Evolutionary conservation across 139 green algal species (phyloP), one percentile per base, ranked within the genome.

Genomic region (Picochlorum sp.): DNA sequence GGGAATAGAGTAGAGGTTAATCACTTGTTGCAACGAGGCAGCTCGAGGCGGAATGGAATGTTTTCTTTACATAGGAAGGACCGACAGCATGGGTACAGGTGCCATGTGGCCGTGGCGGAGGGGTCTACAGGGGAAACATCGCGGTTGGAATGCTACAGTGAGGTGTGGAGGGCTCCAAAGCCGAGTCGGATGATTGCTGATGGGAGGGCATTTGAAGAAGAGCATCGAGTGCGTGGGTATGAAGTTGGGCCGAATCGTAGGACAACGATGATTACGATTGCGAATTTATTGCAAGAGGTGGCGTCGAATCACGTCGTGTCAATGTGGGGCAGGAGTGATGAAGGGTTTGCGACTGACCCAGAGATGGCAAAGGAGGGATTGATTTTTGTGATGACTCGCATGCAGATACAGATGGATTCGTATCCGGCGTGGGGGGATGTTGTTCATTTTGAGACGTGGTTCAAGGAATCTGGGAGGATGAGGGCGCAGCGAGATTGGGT

Each of bases 351-450:
- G 5, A 80, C 72, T 26, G 72, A 91, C 60, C 87, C 89, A 2
- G 65, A 71, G 23, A 84, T 92, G 77, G 77, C 72, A 31, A 72
- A 76, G 26, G 68, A 77, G 20, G 73, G 88, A 57, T 74, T 94
- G 21, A 86, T 95, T 49, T 95, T 95, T 62, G 91, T 94, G 4
- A 89, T 90, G 68, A 93, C 88, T 0, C 69, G 90, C 13, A 83
- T 97, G 51, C 88, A 97, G 60, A 85, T 97, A 14, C 73, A 89
- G 52, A 93, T 97, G 80, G 62, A 87, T 56, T 28, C 77, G 15
- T 97, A 97, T 64, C 91, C 91, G 3, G 80, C 76, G n/a, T 97
- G 91, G 91, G 83, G 85, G 6, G 87, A 94, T 47, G 13, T 82
- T 34, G 68, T 94, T 7, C 44, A 71, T 37, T 65, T 94, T 6